Conservation (phyloP, 305 asterid species). For the Fraxinus floribunda region DNA sequence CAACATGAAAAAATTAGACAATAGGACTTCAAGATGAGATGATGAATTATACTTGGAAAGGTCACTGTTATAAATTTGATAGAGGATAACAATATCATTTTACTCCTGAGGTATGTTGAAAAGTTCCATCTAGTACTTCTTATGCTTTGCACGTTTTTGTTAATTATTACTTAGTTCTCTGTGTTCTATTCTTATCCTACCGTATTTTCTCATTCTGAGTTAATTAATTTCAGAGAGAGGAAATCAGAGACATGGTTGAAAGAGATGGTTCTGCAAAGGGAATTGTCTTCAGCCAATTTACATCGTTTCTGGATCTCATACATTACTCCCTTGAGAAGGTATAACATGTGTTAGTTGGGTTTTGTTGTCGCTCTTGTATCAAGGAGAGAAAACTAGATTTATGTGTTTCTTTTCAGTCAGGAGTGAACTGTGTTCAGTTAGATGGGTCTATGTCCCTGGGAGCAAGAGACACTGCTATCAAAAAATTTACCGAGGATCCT, state of each 20-base stretch:
- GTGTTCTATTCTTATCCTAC: neutral
- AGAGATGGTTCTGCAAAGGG: conserved; percentile 97
- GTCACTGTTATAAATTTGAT: neutral
- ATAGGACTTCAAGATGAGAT: neutral
- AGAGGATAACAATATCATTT: neutral
- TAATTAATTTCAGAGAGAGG: conserved; percentile 70
- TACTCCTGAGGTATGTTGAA: neutral
- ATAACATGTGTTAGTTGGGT: conserved; percentile 7
- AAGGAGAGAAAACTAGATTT: conserved; percentile 10
- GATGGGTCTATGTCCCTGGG: conserved; percentile 85
- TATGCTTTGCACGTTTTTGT: neutral
- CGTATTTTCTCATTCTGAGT: conserved; percentile 20
- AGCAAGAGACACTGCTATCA: conserved; percentile 83
- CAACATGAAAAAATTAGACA: neutral
- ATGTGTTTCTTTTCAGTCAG: conserved; percentile 54
- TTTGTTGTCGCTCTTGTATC: neutral
- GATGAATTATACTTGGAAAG: neutral
- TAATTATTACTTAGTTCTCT: neutral
- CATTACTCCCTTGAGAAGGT: conserved; percentile 81
- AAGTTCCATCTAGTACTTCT: neutral
- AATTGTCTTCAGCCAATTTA: conserved; percentile 89
- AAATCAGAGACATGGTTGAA: conserved; percentile 86
- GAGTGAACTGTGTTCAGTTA: conserved; percentile 67
- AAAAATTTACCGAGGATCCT: conserved; percentile 69
- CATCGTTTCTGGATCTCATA: conserved; percentile 93